Evolutionary conservation across 257 asterid genomes (phyloP).

Genomic region (Solanum neorickii): DNA sequence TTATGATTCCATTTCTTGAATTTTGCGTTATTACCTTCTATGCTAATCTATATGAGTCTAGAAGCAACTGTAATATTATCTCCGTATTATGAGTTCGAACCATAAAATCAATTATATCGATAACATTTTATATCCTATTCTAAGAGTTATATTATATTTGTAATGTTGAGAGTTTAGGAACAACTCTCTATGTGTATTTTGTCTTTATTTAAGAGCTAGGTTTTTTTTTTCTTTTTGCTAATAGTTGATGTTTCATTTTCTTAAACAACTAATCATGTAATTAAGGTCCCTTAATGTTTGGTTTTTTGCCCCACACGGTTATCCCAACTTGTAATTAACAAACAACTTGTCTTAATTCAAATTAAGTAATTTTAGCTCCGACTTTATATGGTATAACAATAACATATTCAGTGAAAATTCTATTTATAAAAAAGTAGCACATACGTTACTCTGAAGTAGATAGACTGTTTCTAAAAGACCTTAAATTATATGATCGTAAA

Average conservation of each 20-base stretch:
- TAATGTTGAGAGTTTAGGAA: no score
- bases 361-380: neutral
- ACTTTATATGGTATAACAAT: neutral
- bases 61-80: neutral
- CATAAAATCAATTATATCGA: no score
- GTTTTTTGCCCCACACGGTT: neutral
- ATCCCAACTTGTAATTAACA: neutral
- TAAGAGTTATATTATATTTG: neutral
- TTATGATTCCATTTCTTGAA: no score
- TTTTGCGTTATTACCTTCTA: no score
- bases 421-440: no score
- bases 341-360: neutral
- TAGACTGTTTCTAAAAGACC: no score
- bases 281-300: neutral
- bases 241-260: neutral
- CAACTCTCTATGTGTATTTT: no score
- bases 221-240: no score
- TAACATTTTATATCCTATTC: no score
- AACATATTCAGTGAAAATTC: neutral
- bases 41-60: neutral
- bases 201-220: no score
- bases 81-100: neutral
- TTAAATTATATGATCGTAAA: no score
- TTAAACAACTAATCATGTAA: no score
- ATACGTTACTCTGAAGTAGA: neutral